Percentiles rank a stretch among this genome's conserved stretches.
These are phyloP conservation scores for Carpinus fangiana DNA, from an alignment of 306 rosid genomes.

Conservation along the genomic window DNA sequence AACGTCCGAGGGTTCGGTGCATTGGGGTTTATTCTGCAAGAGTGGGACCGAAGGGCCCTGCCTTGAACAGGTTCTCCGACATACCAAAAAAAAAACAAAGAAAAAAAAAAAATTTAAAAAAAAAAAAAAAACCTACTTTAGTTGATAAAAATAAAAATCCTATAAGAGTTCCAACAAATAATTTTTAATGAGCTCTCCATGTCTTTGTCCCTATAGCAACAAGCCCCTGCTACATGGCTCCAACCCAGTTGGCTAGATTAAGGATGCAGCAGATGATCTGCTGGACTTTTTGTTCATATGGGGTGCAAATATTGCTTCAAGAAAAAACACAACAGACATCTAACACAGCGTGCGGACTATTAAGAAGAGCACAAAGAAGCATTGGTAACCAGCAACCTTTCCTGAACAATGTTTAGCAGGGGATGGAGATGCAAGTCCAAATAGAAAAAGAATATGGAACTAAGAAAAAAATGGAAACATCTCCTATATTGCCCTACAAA, in stretches of 20 bases:
- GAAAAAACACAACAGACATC: background rate
- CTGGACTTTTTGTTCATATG: background rate
- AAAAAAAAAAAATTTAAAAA: too few species aligned
- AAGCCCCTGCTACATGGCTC: background rate
- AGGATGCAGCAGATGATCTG: background rate
- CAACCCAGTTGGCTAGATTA: background rate
- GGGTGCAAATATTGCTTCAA: background rate
- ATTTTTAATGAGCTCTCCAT: background rate
- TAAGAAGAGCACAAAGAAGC: background rate
- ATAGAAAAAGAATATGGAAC: background rate
- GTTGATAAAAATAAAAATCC: background rate
- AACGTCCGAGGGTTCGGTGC: too few species aligned
- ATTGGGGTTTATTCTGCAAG: too few species aligned
- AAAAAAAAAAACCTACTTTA: too few species aligned
- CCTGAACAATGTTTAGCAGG: slow-evolving; percentile 1
- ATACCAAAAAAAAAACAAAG: too few species aligned
- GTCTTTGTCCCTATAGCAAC: slow-evolving; percentile 1
- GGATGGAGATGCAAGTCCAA: background rate
- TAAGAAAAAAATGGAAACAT: background rate
- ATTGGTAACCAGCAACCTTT: background rate
- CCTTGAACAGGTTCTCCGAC: too few species aligned
- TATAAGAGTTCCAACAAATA: background rate
- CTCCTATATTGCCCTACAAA: background rate
- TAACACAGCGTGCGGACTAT: background rate
- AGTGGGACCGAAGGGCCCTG: too few species aligned